Conservation (phyloP, 768 basidiomycete genomes). For the Amanita subjunquillea region DNA sequence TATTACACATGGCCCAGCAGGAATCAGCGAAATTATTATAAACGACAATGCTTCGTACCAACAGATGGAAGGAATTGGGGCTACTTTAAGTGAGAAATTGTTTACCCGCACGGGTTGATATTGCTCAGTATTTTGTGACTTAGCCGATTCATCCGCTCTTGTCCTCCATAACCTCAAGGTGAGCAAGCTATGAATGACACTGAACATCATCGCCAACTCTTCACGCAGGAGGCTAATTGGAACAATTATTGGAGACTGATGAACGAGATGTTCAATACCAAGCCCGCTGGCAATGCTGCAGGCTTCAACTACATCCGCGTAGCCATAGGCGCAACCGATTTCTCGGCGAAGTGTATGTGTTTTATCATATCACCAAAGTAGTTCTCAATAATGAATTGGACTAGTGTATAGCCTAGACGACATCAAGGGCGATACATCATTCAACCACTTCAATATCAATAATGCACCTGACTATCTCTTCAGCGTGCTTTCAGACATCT, state of each 20-base stretch:
- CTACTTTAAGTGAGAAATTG: slow-evolving; percentile 38
- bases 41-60: slow-evolving; percentile 46
- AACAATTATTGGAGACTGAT: slow-evolving; percentile 50
- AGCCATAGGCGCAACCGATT: slow-evolving; percentile 66
- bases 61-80: slow-evolving; percentile 58
- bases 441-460: slow-evolving; percentile 46
- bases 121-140: background rate
- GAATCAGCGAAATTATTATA: slow-evolving; percentile 51
- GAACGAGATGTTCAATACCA: slow-evolving; percentile 48
- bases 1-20: slow-evolving; percentile 39
- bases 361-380: background rate
- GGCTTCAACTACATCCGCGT: slow-evolving; percentile 63
- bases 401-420: slow-evolving; percentile 61
- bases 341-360: slow-evolving; percentile 41
- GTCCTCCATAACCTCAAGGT: slow-evolving; percentile 61
- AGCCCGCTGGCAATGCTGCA: slow-evolving; percentile 50
- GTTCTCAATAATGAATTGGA: background rate
- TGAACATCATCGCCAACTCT: background rate
- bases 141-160: slow-evolving; percentile 66
- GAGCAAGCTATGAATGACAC: background rate
- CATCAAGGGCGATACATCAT: slow-evolving; percentile 46
- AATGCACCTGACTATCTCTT: slow-evolving; percentile 54
- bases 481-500: slow-evolving; percentile 54
- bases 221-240: slow-evolving; percentile 34
- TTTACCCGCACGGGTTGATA: background rate